phyloP scores from a whole-genome alignment of 106 monocot genomes.

The Acorus gramineus region DNA sequence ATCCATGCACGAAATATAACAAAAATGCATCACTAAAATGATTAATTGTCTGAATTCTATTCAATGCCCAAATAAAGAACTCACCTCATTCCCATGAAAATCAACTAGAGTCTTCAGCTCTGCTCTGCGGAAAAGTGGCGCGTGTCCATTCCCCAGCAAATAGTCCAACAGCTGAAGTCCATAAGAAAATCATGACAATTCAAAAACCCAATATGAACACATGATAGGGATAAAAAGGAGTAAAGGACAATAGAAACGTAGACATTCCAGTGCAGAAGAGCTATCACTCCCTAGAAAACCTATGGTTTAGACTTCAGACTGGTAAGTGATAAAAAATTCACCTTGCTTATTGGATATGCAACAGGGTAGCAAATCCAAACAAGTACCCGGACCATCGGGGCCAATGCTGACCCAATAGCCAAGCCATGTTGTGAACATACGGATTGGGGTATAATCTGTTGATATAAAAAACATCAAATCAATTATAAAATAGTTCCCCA shows the following conservation, averaged over 20 bases:
- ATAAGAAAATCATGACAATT: too few relatives aligned
- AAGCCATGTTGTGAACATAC: constrained; percentile 84
- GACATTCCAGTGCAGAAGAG: background rate
- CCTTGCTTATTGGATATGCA: constrained; percentile 99
- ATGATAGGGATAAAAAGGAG: too few relatives aligned
- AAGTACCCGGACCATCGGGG: constrained; percentile 70
- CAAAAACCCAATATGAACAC: too few relatives aligned
- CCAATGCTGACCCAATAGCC: constrained; percentile 77
- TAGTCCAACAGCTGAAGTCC: background rate
- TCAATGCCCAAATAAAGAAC: too few relatives aligned
- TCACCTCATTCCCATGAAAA: background rate
- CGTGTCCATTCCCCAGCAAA: background rate
- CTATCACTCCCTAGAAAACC: too few relatives aligned
- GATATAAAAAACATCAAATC: background rate
- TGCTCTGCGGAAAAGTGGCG: background rate
- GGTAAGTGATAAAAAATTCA: constrained; percentile 3
- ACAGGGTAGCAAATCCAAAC: constrained; percentile 88
- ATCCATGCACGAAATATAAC: too few relatives aligned
- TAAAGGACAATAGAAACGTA: too few relatives aligned
- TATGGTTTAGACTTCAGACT: too few relatives aligned
- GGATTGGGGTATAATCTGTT: constrained; percentile 87
- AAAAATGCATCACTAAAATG: too few relatives aligned
- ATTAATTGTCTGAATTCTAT: too few relatives aligned
- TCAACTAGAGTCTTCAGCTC: background rate
- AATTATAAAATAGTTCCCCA: too few relatives aligned